These are phyloP conservation scores for Chenopodium quinoa DNA, from an alignment of 148 eudicot genomes.

Conservation along the genomic window DNA sequence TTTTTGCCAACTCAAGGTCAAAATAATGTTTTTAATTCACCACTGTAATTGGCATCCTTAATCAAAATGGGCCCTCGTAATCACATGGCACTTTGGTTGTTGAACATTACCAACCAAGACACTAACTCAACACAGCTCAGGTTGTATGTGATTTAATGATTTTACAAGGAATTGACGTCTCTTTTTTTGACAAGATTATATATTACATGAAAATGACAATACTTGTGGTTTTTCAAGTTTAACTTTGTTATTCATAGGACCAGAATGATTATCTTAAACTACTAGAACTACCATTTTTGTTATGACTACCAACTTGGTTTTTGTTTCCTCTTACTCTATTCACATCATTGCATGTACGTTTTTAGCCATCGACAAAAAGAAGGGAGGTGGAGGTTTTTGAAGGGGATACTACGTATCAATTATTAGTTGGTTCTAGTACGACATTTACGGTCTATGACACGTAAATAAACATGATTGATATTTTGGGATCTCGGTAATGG, in stretches of 20 bases:
- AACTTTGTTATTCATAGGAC: neutral
- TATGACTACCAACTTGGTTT: neutral
- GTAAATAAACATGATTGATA: too few species aligned
- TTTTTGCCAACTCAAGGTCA: neutral
- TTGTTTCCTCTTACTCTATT: neutral
- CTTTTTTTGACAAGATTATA: conserved; percentile 11
- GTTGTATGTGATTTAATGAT: conserved; percentile 12
- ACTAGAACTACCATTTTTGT: neutral
- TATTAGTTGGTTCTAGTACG: too few species aligned
- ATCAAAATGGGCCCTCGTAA: conserved; percentile 9
- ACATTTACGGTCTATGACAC: too few species aligned
- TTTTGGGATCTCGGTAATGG: too few species aligned
- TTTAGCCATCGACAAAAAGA: too few species aligned
- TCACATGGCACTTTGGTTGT: conserved; percentile 11
- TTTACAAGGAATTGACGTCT: neutral
- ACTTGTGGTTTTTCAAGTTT: neutral
- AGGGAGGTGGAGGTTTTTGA: neutral
- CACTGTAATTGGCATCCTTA: neutral
- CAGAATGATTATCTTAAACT: neutral
- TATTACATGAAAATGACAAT: conserved; percentile 23
- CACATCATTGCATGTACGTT: neutral
- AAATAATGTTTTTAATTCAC: neutral
- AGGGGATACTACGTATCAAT: too few species aligned
- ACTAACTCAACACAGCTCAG: neutral
- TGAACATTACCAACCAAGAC: neutral